A percentile compares a stretch with the other conserved stretches of the same genome.
These are phyloP conservation scores for Cylindrotheca fusiformis DNA, from an alignment of 108 stramenopile species.

Conservation along the genomic window DNA sequence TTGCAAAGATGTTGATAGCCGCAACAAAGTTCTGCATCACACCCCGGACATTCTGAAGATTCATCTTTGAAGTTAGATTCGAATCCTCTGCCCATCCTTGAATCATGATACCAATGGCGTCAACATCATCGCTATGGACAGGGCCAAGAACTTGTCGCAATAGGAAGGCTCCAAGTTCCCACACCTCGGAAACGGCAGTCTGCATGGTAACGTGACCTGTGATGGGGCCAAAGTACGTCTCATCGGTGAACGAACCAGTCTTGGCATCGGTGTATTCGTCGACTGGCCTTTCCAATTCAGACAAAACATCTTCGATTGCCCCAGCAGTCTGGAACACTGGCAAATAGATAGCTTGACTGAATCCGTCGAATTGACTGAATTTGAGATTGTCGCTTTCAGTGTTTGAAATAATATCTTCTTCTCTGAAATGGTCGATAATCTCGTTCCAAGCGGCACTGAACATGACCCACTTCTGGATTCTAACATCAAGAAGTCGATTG, in stretches of 20 bases:
- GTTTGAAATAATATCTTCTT: constrained; percentile 93
- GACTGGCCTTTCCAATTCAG: constrained; percentile 68
- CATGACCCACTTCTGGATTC: constrained; percentile 97
- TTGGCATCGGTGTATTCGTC: constrained; percentile 59
- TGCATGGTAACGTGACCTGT: constrained; percentile 82
- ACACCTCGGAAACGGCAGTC: constrained; percentile 94
- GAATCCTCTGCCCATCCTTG: constrained; percentile 81
- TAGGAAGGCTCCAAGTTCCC: constrained; percentile 90
- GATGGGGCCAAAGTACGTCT: constrained; percentile 82
- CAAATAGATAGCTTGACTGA: constrained; percentile 94
- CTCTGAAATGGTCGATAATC: constrained; percentile 87
- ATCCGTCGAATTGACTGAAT: constrained; percentile 93
- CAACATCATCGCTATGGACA: constrained; percentile 79
- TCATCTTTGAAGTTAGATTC: constrained; percentile 49
- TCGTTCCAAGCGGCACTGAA: constrained; percentile 98
- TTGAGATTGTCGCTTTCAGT: constrained; percentile 90
- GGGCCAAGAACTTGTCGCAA: constrained; percentile 78
- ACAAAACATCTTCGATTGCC: constrained; percentile 89
- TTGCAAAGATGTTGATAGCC: constrained; percentile 64
- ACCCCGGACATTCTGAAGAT: constrained; percentile 58
- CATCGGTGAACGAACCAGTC: constrained; percentile 53
- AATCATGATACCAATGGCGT: constrained; percentile 60
- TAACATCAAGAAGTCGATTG: constrained; percentile 88
- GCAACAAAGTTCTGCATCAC: constrained; percentile 57
- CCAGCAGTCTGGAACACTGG: constrained; percentile 97